phyloP scores from a whole-genome alignment of 306 rosid genomes.

The Lupinus albus region DNA sequence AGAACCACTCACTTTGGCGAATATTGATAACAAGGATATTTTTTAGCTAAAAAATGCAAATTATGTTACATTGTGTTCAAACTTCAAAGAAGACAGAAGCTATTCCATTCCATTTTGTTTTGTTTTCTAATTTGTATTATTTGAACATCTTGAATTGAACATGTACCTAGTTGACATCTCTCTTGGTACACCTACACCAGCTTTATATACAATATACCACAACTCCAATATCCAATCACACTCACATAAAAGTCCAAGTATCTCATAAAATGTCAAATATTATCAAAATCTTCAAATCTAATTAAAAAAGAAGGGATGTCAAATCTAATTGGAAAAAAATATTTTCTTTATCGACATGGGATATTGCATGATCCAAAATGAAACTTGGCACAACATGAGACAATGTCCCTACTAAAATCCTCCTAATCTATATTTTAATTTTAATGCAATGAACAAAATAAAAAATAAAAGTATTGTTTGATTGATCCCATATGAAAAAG shows the following conservation, averaged over 20 bases:
- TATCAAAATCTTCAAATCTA: too few relatives aligned
- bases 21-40: conserved; percentile 16
- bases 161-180: too few relatives aligned
- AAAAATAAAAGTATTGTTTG: conserved; percentile 48
- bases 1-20: conserved; percentile 36
- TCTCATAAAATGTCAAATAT: too few relatives aligned
- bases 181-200: too few relatives aligned
- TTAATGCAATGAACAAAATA: conserved; percentile 20
- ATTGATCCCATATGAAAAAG: conserved; percentile 61
- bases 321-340: too few relatives aligned
- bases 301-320: too few relatives aligned
- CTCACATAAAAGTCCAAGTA: too few relatives aligned
- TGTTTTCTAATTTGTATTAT: too few relatives aligned
- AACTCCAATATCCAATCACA: too few relatives aligned
- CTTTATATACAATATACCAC: too few relatives aligned
- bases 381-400: conserved; percentile 22
- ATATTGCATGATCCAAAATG: conserved; percentile 28
- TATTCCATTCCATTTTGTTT: too few relatives aligned
- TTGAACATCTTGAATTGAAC: too few relatives aligned
- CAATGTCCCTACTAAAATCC: conserved; percentile 34
- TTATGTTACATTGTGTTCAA: background rate
- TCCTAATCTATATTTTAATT: conserved; percentile 31
- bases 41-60: background rate
- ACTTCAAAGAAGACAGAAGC: background rate
- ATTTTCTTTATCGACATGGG: background rate